Evolutionary conservation across 2,329 filamentous ascomycete species (phyloP), one percentile per base, ranked within the genome.

Genomic region (Ophiobolus disseminans): DNA sequence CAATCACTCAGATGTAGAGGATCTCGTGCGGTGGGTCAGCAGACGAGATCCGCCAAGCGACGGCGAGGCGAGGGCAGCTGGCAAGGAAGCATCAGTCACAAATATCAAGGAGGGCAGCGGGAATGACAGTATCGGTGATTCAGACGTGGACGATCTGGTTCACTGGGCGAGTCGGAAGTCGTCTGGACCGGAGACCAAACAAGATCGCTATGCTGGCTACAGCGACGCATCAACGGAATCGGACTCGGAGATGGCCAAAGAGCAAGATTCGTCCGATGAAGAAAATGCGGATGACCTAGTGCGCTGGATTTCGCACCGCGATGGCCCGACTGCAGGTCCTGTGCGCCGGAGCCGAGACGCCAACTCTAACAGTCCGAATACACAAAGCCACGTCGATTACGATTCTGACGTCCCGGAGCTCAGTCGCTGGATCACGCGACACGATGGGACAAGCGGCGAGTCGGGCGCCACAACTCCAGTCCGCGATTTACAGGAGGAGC

Each of bases 21-120:
- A 70, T 1, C 20, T 72, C 3, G 60, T 70, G 13, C 62, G 67
- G 22, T 72, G 68, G 69, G 63, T 71, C 6, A 70, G 66, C 36
- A 53, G 62, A 47, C 52, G 60, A 26, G 66, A 69, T 43, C 55
- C 59, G n/a, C 57, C 64, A 5, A 65, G 62, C 19, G 63, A 67
- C 19, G 62, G 62, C n/a, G 64, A 69, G 53, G 36, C 51, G 4
- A 45, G 48, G 17, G 60, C 65, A 52, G 37, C 50, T 3, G 42
- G 47, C n/a, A 44, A 44, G 34, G 41, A 32, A 34, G 44, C 32
- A 16, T 45, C 28, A 16, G 9, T 38, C 21, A 38, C 48, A 11
- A 10, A 16, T 6, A 46, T 45, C n/a, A 50, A 60, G 14, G 54
- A 62, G 30, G 57, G 65, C 22, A 64, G 58, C 25, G 64, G 55